Evolutionary conservation across 148 eudicot species (phyloP), one percentile per base, ranked within the genome.

Genomic region (Pouteria glomerata): DNA sequence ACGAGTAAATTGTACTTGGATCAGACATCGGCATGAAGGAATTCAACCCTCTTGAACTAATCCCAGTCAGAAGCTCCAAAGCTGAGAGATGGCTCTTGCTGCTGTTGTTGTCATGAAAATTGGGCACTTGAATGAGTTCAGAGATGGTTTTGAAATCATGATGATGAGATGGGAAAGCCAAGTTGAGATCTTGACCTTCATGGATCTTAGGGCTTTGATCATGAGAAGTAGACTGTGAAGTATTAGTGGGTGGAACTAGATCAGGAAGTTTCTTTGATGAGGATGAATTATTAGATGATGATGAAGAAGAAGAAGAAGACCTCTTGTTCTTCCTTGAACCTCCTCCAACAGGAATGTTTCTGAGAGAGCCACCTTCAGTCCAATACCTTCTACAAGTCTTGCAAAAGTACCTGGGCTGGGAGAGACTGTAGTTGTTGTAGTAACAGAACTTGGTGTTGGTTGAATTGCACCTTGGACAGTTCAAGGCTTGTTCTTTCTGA

Each of bases 341-440:
- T 53, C 76, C 76, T 1, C 76, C 76, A 44, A 73, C 63, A 39
- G 76, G 76, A n/a, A 91, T 90, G 73, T 85, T 92, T 37, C 97
- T 80, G 1, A 92, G 75, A 27, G 91, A 83, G 8, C 97, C 97
- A 69, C 97, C 97, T 63, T 82, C 91, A 53, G 97, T 92, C 98
- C 98, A 92, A 65, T 92, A 92, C 75, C 98, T 85, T 64, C 89
- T 80, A 72, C 98, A 92, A 58, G 90, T 80, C 81, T 92, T 92
- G 81, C 98, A 92, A 29, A 90, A 92, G 71, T 90, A 88, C 33
- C 98, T 86, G 12, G 98, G 98, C 70, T 92, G 98, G 0, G 91
- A 78, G 12, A 92, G 85, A 45, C 93, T 92, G 81, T 92, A 92
- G 57, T 92, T 92, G 90, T 92, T 92, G 93, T 92, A 92, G 58